phyloP scores from a whole-genome alignment of 441 rosid genomes.

The Populus tomentosa region DNA sequence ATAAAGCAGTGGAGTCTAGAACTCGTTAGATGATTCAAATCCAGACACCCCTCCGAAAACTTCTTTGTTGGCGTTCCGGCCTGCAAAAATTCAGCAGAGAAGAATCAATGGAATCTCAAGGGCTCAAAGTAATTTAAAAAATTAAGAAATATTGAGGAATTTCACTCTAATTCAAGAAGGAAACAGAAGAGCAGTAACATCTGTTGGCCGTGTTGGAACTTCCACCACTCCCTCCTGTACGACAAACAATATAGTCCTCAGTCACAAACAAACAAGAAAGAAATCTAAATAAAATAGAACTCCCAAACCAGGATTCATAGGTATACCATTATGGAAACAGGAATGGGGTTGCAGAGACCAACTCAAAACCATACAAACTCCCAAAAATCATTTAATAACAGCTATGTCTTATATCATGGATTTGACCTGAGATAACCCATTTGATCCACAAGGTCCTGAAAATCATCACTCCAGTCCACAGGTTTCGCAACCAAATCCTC shows the following conservation, averaged over 20 bases:
- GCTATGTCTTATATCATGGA: slow-evolving; percentile 27
- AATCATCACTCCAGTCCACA: slow-evolving; percentile 40
- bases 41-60: background rate
- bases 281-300: background rate
- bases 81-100: slow-evolving; percentile 20
- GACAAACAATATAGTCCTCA: slow-evolving; percentile 11
- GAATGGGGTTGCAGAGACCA: slow-evolving; percentile 37
- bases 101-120: slow-evolving; percentile 6
- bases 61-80: background rate
- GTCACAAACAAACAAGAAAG: slow-evolving; percentile 2
- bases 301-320: background rate
- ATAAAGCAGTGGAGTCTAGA: background rate
- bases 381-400: slow-evolving; percentile 5
- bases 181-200: slow-evolving; percentile 30
- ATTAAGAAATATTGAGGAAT: background rate
- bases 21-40: background rate
- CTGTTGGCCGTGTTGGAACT: slow-evolving; percentile 34
- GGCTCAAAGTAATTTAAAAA: background rate
- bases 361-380: slow-evolving; percentile 11
- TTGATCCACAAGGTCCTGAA: slow-evolving; percentile 60
- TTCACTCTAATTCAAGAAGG: slow-evolving; percentile 14
- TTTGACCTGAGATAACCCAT: slow-evolving; percentile 53
- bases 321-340: slow-evolving; percentile 26
- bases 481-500: slow-evolving; percentile 44
- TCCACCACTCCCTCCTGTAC: slow-evolving; percentile 30